phyloP scores from a whole-genome alignment of 1,284 basidiomycete genomes.

The Coniferiporia sulphurascens region DNA sequence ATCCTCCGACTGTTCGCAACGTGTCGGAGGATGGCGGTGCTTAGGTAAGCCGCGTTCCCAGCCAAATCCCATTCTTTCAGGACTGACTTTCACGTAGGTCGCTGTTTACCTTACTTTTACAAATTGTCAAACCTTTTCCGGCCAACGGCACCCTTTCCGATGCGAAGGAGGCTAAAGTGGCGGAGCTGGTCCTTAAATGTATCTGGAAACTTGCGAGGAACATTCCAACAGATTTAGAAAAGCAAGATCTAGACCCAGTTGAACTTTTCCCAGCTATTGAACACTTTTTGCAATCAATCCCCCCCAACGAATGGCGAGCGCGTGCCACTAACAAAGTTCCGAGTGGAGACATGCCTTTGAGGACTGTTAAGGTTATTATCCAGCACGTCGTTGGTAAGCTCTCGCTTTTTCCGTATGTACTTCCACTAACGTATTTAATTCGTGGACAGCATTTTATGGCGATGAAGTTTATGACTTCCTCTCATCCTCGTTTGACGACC shows the following conservation, averaged over 20 bases:
- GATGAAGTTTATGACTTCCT: constrained; percentile 79
- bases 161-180: constrained; percentile 84
- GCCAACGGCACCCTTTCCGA: constrained; percentile 60
- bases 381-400: constrained; percentile 89
- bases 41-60: constrained; percentile 55
- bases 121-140: constrained; percentile 86
- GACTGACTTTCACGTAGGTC: constrained; percentile 41
- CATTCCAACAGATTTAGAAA: constrained; percentile 86
- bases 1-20: constrained; percentile 91
- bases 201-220: constrained; percentile 97
- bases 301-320: constrained; percentile 94
- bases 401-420: background rate
- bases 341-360: constrained; percentile 93
- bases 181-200: constrained; percentile 96
- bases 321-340: constrained; percentile 87
- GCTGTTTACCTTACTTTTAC: constrained; percentile 79
- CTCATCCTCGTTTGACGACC: constrained; percentile 74
- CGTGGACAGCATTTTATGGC: constrained; percentile 64
- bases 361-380: constrained; percentile 96
- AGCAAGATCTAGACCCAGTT: constrained; percentile 77
- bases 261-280: constrained; percentile 94
- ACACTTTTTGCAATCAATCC: constrained; percentile 88
- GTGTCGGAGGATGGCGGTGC: constrained; percentile 86
- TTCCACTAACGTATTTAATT: constrained; percentile 18
- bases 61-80: background rate